These are phyloP conservation scores for Populus trichocarpa DNA, from an alignment of 441 rosid species.

Conservation along the genomic window DNA sequence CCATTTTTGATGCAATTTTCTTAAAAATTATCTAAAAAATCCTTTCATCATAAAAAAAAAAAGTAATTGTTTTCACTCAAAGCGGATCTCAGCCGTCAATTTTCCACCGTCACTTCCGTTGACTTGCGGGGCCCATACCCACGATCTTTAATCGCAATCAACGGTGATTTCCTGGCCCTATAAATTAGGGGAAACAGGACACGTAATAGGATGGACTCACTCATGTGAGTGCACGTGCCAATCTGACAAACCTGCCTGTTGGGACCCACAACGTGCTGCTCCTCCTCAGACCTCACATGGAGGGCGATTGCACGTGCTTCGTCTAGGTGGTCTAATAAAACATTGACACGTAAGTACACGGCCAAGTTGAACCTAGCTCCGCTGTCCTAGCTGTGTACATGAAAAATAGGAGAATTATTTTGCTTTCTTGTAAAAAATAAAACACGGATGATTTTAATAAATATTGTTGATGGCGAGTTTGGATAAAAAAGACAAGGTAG, in stretches of 20 bases:
- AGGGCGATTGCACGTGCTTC: slow-evolving; percentile 22
- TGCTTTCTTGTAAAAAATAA: no score
- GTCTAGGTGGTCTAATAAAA: slow-evolving; percentile 12
- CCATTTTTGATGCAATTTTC: no score
- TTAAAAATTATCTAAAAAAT: no score
- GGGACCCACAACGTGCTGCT: slow-evolving; percentile 56
- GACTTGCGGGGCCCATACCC: slow-evolving; percentile 13
- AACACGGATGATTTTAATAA: no score
- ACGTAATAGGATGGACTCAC: slow-evolving; percentile 26
- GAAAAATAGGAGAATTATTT: no score
- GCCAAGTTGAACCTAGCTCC: slow-evolving; percentile 23
- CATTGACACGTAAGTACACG: slow-evolving; percentile 16
- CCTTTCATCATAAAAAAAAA: no score
- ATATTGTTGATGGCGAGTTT: no score
- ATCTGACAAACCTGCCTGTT: slow-evolving; percentile 20
- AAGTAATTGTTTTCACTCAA: background rate
- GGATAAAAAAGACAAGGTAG: no score
- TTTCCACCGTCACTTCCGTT: slow-evolving; percentile 15
- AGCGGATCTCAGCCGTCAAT: slow-evolving; percentile 41
- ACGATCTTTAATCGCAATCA: slow-evolving; percentile 20
- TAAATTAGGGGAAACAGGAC: slow-evolving; percentile 33
- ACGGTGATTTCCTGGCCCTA: slow-evolving; percentile 28
- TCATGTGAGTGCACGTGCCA: slow-evolving; percentile 72
- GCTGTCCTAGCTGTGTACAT: background rate
- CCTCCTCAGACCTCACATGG: background rate